A percentile compares a stretch with the other conserved stretches of the same genome.
Conservation (phyloP, 2,329 filamentous ascomycete genomes). For the Xylariaceae sp. region DNA sequence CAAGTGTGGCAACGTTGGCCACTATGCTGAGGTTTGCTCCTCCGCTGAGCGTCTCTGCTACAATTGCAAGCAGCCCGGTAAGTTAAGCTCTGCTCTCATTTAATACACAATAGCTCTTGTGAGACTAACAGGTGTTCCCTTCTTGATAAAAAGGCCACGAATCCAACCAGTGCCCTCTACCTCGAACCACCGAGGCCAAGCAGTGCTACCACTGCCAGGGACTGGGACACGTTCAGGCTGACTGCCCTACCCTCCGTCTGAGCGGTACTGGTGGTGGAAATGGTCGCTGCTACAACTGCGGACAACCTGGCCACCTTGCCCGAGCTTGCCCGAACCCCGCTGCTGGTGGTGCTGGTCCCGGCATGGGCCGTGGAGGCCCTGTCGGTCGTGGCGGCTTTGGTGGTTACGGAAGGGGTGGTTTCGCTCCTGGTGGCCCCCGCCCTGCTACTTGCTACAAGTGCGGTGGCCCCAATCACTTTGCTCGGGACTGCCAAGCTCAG, state of each 20-base stretch:
- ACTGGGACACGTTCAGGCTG: conserved; percentile 95
- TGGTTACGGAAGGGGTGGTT: conserved; percentile 73
- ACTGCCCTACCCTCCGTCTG: conserved; percentile 95
- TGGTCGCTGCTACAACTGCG: conserved; percentile 96
- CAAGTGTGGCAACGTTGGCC: conserved; percentile 83
- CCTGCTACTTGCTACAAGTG: conserved; percentile 78
- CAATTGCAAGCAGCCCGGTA: conserved; percentile 94
- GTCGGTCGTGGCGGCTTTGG: conserved; percentile 75
- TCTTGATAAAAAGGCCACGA: conserved; percentile 72
- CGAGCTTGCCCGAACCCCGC: conserved; percentile 84
- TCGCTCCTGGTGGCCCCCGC: conserved; percentile 70
- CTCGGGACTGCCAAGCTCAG: conserved; percentile 96
- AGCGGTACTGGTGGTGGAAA: conserved; percentile 80
- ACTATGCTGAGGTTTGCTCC: conserved; percentile 90
- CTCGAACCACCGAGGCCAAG: conserved; percentile 97
- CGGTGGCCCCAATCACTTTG: conserved; percentile 94
- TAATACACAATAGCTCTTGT: neutral
- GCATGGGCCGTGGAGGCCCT: conserved; percentile 70
- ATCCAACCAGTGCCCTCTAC: conserved; percentile 95
- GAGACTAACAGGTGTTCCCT: conserved; percentile 25
- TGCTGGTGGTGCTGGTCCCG: conserved; percentile 55
- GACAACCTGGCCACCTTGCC: conserved; percentile 90
- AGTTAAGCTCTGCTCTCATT: conserved; percentile 1
- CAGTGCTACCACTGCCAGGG: conserved; percentile 99
- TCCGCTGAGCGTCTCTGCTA: conserved; percentile 99